Conservation (phyloP, 2,329 filamentous ascomycete genomes). For the Arthrobotrys musiformis region DNA sequence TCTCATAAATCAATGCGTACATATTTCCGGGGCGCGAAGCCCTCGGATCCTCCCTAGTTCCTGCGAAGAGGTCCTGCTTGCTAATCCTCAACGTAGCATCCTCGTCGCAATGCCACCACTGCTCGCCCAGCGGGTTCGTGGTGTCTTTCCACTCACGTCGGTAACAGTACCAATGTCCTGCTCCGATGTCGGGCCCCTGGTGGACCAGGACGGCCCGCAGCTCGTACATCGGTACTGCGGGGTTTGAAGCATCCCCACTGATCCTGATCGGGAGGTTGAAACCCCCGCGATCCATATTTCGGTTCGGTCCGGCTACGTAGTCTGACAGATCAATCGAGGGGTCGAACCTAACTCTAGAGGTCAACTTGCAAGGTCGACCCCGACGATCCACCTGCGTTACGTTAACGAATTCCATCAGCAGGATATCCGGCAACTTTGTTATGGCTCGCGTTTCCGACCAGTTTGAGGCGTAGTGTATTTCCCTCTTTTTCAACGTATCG, state of each 20-base stretch:
- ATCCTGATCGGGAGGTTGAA: neutral
- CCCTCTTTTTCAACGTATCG: neutral
- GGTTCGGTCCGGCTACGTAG: slow-evolving; percentile 9
- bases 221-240: slow-evolving; percentile 3
- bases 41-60: neutral
- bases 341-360: slow-evolving; percentile 12
- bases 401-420: slow-evolving; percentile 27
- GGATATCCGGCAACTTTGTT: slow-evolving; percentile 11
- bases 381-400: neutral
- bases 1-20: slow-evolving; percentile 37
- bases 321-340: slow-evolving; percentile 11
- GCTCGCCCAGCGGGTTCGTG: neutral
- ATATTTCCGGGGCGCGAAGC: neutral
- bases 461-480: slow-evolving; percentile 14
- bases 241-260: slow-evolving; percentile 3
- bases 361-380: neutral
- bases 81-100: slow-evolving; percentile 8
- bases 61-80: slow-evolving; percentile 16
- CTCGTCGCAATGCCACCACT: slow-evolving; percentile 50
- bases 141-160: slow-evolving; percentile 37
- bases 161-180: slow-evolving; percentile 39
- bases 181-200: neutral
- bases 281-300: neutral
- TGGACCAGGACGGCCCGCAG: slow-evolving; percentile 32
- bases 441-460: slow-evolving; percentile 20